Evolutionary conservation across 1,284 basidiomycete species (phyloP).

Genomic region (Moesziomyces parantarcticus): DNA sequence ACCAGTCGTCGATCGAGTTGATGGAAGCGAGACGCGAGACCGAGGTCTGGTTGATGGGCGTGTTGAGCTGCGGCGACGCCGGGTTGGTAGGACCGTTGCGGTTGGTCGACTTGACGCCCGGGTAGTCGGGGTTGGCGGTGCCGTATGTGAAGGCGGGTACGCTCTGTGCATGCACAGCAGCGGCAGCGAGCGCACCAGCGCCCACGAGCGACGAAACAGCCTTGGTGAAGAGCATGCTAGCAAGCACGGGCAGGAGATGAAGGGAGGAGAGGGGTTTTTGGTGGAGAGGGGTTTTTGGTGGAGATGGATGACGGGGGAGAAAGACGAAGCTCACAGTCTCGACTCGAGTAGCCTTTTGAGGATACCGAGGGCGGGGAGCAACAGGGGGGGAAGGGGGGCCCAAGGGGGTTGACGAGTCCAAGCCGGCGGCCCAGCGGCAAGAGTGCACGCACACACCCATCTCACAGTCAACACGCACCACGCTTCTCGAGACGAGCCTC

Average conservation of each 20-base stretch:
- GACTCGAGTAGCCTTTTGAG: too few relatives aligned
- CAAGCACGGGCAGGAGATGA: neutral
- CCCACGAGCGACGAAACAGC: slow-evolving; percentile 33
- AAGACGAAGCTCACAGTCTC: neutral
- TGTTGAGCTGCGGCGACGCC: slow-evolving; percentile 52
- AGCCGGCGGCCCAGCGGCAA: too few relatives aligned
- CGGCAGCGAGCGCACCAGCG: slow-evolving; percentile 29
- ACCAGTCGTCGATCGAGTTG: slow-evolving; percentile 67
- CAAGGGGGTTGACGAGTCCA: too few relatives aligned
- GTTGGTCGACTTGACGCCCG: slow-evolving; percentile 54
- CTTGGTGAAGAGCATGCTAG: slow-evolving; percentile 49
- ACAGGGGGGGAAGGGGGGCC: too few relatives aligned
- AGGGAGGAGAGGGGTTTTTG: slow-evolving; percentile 1
- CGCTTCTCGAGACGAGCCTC: too few relatives aligned
- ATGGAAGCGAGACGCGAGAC: slow-evolving; percentile 61
- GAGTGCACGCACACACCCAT: too few relatives aligned
- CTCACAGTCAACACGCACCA: too few relatives aligned
- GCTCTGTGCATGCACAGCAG: slow-evolving; percentile 19
- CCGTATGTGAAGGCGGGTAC: slow-evolving; percentile 59
- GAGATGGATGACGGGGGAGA: slow-evolving; percentile 7
- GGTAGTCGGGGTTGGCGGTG: slow-evolving; percentile 47
- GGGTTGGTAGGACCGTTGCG: slow-evolving; percentile 64
- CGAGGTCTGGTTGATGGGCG: slow-evolving; percentile 65
- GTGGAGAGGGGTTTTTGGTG: too few relatives aligned
- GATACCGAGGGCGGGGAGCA: too few relatives aligned